Conservation (phyloP, 78 protist species). For the Blattamonas nauphoetae region DNA sequence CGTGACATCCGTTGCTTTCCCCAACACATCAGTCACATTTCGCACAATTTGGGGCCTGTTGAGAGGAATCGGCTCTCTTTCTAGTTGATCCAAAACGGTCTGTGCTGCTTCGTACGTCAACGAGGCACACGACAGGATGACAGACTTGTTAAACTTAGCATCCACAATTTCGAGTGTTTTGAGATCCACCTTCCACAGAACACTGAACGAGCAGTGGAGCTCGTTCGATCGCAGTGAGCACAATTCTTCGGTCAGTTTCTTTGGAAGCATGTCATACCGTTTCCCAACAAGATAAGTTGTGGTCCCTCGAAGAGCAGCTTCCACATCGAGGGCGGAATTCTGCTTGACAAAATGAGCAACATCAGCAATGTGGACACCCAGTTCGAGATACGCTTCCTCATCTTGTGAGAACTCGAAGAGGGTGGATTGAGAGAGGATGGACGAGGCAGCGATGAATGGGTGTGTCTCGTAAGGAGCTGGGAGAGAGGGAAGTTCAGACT, state of each 20-base stretch:
- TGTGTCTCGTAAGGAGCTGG: neutral
- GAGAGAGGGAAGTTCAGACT: neutral
- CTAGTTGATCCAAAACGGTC: neutral
- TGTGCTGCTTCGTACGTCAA: constrained; percentile 72
- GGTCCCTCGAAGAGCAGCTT: constrained; percentile 16
- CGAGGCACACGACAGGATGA: constrained; percentile 71
- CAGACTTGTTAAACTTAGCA: constrained; percentile 54
- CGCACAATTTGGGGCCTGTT: neutral
- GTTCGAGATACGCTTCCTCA: constrained; percentile 1
- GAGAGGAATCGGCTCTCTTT: neutral
- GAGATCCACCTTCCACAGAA: neutral
- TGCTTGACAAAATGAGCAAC: constrained; percentile 46
- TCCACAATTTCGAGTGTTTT: constrained; percentile 38
- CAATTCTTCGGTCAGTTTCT: constrained; percentile 44
- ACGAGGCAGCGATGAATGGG: neutral
- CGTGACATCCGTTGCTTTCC: neutral
- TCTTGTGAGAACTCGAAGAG: neutral
- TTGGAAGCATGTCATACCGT: constrained; percentile 52
- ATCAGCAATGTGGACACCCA: constrained; percentile 58
- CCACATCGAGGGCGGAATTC: constrained; percentile 33
- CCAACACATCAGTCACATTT: neutral
- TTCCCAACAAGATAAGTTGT: constrained; percentile 29
- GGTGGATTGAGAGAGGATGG: neutral
- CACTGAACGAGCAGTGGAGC: constrained; percentile 1
- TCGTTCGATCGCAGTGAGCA: constrained; percentile 50